Percentiles rank a stretch among this genome's conserved stretches.
Conservation (phyloP, 805 yeast genomes). For the Tanozyma kutaoensis region DNA sequence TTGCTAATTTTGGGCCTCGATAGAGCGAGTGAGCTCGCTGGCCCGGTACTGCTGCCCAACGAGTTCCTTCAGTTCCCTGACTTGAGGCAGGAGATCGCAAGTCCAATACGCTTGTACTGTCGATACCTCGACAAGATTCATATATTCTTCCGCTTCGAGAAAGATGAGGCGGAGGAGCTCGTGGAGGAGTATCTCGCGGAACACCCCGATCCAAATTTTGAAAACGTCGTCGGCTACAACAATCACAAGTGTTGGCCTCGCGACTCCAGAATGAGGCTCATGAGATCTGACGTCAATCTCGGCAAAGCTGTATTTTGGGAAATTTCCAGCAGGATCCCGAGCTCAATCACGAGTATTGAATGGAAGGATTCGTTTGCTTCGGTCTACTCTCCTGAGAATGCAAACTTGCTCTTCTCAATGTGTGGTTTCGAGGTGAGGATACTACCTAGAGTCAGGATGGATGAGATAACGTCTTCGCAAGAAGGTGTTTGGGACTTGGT, state of each 20-base stretch:
- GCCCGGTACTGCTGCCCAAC: conserved; percentile 57
- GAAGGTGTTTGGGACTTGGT: conserved; percentile 92
- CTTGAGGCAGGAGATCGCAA: conserved; percentile 41
- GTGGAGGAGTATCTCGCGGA: conserved; percentile 66
- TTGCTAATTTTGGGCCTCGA: conserved; percentile 72
- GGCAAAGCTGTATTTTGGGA: conserved; percentile 95
- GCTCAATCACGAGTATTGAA: conserved; percentile 52
- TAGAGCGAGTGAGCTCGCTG: conserved; percentile 80
- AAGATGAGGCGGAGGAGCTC: conserved; percentile 62
- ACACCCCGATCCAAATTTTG: conserved; percentile 89
- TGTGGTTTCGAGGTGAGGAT: conserved; percentile 92
- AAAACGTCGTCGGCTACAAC: conserved; percentile 72
- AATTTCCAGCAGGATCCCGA: conserved; percentile 64
- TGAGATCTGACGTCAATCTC: conserved; percentile 82
- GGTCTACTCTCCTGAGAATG: conserved; percentile 82
- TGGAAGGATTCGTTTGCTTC: conserved; percentile 81
- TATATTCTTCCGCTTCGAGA: conserved; percentile 62
- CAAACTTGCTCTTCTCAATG: conserved; percentile 79
- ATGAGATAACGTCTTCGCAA: conserved; percentile 36
- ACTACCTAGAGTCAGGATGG: conserved; percentile 55
- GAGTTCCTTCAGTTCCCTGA: conserved; percentile 64
- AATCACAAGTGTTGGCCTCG: conserved; percentile 92
- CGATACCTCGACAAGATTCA: conserved; percentile 77
- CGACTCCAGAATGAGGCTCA: conserved; percentile 79
- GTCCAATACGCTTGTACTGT: conserved; percentile 71